phyloP scores from a whole-genome alignment of 2,329 filamentous ascomycete genomes.

The Ciborinia camelliae region DNA sequence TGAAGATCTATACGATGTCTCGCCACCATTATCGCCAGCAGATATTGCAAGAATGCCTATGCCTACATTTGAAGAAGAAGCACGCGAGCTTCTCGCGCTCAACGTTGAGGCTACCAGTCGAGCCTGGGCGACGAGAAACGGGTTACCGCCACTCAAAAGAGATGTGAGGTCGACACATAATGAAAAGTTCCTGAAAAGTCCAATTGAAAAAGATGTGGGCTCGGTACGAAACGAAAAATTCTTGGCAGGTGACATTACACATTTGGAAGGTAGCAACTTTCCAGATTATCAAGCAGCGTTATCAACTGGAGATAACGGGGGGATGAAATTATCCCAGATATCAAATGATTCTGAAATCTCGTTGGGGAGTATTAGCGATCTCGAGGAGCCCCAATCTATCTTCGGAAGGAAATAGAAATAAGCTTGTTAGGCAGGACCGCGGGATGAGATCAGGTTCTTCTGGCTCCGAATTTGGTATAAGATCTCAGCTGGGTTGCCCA shows the following conservation, averaged over 20 bases:
- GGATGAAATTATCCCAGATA: too few species aligned
- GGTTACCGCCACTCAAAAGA: not conserved
- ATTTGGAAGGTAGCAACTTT: too few species aligned
- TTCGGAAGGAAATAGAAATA: too few species aligned
- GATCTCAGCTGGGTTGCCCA: too few species aligned
- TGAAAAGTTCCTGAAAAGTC: conserved; percentile 46
- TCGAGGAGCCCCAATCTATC: too few species aligned
- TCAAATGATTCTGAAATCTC: too few species aligned
- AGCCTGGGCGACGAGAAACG: conserved; percentile 8
- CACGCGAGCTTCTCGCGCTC: conserved; percentile 31
- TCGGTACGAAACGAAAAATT: conserved; percentile 44
- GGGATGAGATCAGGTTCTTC: too few species aligned
- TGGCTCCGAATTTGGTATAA: too few species aligned
- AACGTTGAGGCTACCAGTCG: conserved; percentile 20
- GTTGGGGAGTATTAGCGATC: too few species aligned
- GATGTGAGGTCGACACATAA: conserved; percentile 34
- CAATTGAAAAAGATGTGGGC: not conserved
- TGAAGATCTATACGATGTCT: conserved; percentile 26
- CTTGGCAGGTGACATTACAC: conserved; percentile 38
- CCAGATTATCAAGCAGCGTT: too few species aligned
- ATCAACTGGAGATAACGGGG: too few species aligned
- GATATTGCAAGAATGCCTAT: conserved; percentile 20
- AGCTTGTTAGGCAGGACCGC: too few species aligned
- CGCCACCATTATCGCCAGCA: conserved; percentile 21
- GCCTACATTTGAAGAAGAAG: conserved; percentile 34